Evolutionary conservation across 305 asterid species (phyloP), one percentile per base, ranked within the genome.

Genomic region (Fraxinus greggii): DNA sequence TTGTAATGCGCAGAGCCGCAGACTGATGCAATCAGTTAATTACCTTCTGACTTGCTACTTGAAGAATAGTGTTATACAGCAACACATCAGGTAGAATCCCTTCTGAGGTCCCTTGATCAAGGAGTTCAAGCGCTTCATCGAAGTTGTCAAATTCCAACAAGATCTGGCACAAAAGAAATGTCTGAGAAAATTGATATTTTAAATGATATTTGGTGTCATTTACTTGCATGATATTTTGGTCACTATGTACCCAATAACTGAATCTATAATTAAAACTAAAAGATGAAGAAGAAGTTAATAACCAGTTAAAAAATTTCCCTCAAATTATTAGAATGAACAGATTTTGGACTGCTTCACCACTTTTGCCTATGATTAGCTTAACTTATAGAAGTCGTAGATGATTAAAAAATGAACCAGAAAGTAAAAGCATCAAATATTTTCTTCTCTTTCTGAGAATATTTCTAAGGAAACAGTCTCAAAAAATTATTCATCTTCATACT

Each of bases 31-130:
- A 5, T 45, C 48, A 56, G 83, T 81, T 82, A 72, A 59, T 80
- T 92, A 94, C 99, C 97, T 89, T 87, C 82, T 80, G 84, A 82
- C 87, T 75, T 59, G 99, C 97, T 81, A 61, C 89, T 80, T 79
- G 90, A 84, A 94, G 91, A 90, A 93, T 80, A 78, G 91, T 88
- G 89, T 95, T 93, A 90, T 87, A 94, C 77, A 90, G 77, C 73
- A 89, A 78, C 83, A 86, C 31, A 88, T 95, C 97, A 69, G 92
- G 93, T 85, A 77, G 89, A 59, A 89, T 79, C 85, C 90, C 91
- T 80, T 92, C 95, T 19, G 84, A 84, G 82, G 67, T 80, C 38
- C 88, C 88, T 77, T 79, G 88, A 84, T 87, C 77, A 74, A 95
- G 86, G 80, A 93, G 85, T 80, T 85, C 78, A 80, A 94, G 83